Percentiles rank a stretch among this genome's conserved stretches.
These are phyloP conservation scores for Pezicula neosporulosa DNA, from an alignment of 2,329 filamentous ascomycete species.

Conservation along the genomic window DNA sequence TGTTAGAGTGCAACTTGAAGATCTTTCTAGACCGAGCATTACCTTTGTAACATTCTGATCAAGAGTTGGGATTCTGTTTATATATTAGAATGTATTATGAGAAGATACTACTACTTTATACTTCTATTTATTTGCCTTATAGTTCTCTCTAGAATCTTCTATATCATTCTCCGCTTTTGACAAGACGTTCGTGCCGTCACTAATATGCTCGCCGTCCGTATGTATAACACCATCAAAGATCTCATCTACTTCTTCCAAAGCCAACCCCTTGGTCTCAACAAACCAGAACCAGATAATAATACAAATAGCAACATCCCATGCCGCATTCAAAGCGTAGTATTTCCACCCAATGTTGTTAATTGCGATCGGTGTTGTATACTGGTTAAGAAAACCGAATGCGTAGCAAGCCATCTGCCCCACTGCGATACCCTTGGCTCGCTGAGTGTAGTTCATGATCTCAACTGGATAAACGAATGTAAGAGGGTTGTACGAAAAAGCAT, in stretches of 20 bases:
- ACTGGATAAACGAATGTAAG: conserved; percentile 23
- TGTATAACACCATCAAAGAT: conserved; percentile 35
- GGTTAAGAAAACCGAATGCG: conserved; percentile 22
- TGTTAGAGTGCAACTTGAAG: too few species aligned
- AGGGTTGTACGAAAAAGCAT: conserved; percentile 22
- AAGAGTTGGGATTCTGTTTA: too few species aligned
- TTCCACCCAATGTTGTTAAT: conserved; percentile 36
- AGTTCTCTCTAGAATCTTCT: not conserved
- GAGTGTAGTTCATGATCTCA: conserved; percentile 30
- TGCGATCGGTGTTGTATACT: conserved; percentile 21
- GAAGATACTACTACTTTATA: too few species aligned
- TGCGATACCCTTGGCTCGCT: conserved; percentile 29
- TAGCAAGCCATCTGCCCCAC: conserved; percentile 20
- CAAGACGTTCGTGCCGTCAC: not conserved
- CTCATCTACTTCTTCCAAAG: conserved; percentile 51
- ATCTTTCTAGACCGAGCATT: too few species aligned
- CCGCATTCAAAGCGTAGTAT: conserved; percentile 42
- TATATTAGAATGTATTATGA: too few species aligned
- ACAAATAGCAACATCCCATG: conserved; percentile 39
- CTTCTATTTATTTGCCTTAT: too few species aligned
- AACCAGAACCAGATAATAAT: conserved; percentile 47
- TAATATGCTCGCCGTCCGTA: not conserved
- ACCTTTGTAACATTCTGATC: too few species aligned
- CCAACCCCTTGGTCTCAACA: conserved; percentile 43
- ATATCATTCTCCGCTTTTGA: not conserved